A percentile compares a stretch with the other conserved stretches of the same genome.
Evolutionary conservation across 2,329 filamentous ascomycete species (phyloP).

Genomic region (Dichotomopilus funicola): DNA sequence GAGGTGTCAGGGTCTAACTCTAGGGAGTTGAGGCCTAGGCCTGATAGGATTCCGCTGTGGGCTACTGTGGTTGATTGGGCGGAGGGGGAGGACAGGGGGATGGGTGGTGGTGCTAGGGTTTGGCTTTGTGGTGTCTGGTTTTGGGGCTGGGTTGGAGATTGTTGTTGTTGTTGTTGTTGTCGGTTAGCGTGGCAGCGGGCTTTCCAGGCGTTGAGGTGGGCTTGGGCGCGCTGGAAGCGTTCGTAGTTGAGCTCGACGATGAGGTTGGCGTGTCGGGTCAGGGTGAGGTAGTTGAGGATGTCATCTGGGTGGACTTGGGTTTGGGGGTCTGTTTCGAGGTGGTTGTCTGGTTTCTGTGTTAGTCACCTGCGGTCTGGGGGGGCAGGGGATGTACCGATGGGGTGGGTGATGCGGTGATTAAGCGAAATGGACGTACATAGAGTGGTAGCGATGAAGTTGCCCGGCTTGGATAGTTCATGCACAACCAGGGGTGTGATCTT

Average conservation of each 20-base stretch:
- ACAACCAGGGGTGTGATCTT: slow-evolving; percentile 4
- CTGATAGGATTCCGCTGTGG: too few relatives aligned
- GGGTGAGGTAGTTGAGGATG: slow-evolving; percentile 1
- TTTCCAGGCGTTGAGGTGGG: not conserved
- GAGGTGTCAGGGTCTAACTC: not conserved
- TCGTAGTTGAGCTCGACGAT: slow-evolving; percentile 8
- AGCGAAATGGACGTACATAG: not conserved
- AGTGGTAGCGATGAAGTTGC: not conserved
- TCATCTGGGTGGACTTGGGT: slow-evolving; percentile 1
- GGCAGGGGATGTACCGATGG: not conserved
- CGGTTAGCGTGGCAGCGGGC: not conserved
- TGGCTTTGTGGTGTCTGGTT: not conserved
- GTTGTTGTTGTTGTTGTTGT: not conserved
- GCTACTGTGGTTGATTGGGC: too few relatives aligned
- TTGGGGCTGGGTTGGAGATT: not conserved
- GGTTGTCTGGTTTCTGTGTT: not conserved
- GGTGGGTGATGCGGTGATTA: not conserved
- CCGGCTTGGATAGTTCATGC: not conserved
- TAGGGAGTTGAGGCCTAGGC: too few relatives aligned
- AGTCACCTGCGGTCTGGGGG: too few relatives aligned
- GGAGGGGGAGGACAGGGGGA: too few relatives aligned
- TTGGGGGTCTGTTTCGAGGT: not conserved
- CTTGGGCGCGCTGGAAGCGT: not conserved
- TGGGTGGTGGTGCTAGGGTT: not conserved
- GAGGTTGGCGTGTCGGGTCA: slow-evolving; percentile 9